Evolutionary conservation across 345 rosid species (phyloP).

Genomic region (Zanthoxylum bungeanum): DNA sequence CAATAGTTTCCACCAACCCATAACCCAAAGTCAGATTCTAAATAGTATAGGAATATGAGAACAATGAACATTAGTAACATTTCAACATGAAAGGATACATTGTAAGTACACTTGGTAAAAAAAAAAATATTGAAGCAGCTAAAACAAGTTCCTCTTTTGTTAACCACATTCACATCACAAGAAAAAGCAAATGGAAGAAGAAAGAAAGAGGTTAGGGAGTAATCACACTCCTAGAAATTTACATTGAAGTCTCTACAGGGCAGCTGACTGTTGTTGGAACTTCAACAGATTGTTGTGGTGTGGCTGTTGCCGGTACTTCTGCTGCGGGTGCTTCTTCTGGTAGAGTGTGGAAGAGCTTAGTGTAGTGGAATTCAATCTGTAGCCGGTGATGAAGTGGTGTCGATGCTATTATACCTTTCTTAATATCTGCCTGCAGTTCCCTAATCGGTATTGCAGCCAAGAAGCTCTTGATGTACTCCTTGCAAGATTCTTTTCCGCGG

Average conservation of each 20-base stretch:
- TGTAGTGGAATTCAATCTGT: constrained; percentile 88
- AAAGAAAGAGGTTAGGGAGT: constrained; percentile 29
- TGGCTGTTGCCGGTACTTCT: constrained; percentile 7
- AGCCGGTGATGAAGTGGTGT: constrained; percentile 76
- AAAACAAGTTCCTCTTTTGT: constrained; percentile 27
- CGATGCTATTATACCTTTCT: constrained; percentile 75
- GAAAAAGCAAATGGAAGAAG: neutral
- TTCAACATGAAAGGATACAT: constrained; percentile 13
- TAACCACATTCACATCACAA: constrained; percentile 25
- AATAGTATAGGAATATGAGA: neutral
- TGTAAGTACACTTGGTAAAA: neutral
- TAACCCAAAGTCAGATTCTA: neutral
- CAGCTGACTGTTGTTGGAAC: constrained; percentile 23
- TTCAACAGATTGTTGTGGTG: constrained; percentile 12
- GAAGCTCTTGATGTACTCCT: constrained; percentile 92
- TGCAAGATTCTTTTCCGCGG: constrained; percentile 88
- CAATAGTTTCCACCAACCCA: neutral
- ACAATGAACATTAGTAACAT: neutral
- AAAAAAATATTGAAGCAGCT: neutral
- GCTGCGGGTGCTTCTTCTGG: constrained; percentile 21
- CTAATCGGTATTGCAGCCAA: constrained; percentile 93
- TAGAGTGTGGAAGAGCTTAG: constrained; percentile 32
- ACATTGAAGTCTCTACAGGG: constrained; percentile 28
- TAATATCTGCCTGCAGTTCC: constrained; percentile 79
- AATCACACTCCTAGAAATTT: constrained; percentile 40